These are phyloP conservation scores for Dactylellina leptospora DNA, from an alignment of 2,329 filamentous ascomycete species.

Conservation along the genomic window DNA sequence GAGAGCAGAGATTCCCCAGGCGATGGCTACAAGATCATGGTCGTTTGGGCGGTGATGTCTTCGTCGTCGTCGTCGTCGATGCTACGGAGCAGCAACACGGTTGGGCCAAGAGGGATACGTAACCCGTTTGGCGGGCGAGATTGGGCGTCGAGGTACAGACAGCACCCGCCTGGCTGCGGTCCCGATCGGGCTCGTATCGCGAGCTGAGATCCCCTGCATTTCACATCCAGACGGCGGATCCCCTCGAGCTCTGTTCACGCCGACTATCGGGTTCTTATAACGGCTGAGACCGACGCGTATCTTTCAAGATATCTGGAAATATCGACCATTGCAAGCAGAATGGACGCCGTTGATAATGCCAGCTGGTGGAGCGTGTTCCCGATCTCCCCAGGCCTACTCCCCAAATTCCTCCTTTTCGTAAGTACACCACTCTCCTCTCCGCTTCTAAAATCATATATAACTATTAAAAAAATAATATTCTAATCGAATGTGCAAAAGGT, in stretches of 20 bases:
- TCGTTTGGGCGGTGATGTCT: constrained; percentile 23
- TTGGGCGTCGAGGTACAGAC: constrained; percentile 27
- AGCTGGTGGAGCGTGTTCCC: constrained; percentile 54
- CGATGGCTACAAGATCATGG: constrained; percentile 28
- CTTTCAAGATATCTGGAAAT: background rate
- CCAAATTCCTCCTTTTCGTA: constrained; percentile 57
- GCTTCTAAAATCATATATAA: constrained; percentile 1
- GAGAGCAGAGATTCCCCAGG: background rate
- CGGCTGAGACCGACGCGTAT: constrained; percentile 46
- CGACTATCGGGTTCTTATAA: background rate
- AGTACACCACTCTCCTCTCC: background rate
- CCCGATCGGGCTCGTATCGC: constrained; percentile 13
- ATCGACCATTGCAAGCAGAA: background rate
- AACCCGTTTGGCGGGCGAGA: constrained; percentile 45
- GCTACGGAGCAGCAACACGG: constrained; percentile 1
- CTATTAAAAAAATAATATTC: background rate
- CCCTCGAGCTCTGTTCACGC: no score
- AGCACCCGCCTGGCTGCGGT: background rate
- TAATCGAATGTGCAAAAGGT: constrained; percentile 67
- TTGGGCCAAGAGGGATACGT: constrained; percentile 45
- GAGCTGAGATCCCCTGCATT: background rate
- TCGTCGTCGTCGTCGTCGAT: constrained; percentile 3
- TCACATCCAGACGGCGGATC: background rate
- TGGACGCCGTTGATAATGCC: constrained; percentile 33
- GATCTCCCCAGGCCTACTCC: constrained; percentile 52